These are phyloP conservation scores for Plasmodium gonderi DNA, from an alignment of 169 alveolate genomes.

Conservation along the genomic window DNA sequence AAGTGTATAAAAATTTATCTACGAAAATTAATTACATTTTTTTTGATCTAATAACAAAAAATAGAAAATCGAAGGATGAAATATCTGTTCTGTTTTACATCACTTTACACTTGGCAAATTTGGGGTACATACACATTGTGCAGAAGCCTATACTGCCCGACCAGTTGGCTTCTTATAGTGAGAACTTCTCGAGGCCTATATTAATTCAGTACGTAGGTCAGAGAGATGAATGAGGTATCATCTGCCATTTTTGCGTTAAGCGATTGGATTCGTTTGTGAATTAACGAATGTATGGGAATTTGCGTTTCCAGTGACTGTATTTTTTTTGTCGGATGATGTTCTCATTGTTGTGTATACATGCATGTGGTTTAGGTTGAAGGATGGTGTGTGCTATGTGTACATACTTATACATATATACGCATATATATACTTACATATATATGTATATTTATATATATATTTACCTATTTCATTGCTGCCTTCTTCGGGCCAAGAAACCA, in stretches of 20 bases:
- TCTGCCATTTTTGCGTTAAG: background rate
- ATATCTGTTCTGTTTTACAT: constrained; percentile 51
- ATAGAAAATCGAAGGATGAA: constrained; percentile 50
- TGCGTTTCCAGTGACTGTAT: too few species aligned
- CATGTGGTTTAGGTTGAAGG: too few species aligned
- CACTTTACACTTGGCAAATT: constrained; percentile 71
- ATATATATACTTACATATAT: too few species aligned
- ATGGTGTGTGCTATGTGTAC: too few species aligned
- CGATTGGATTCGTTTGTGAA: background rate
- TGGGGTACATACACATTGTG: constrained; percentile 49
- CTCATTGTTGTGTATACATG: too few species aligned
- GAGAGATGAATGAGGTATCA: background rate
- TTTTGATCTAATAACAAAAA: constrained; percentile 59
- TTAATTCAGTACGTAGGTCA: constrained; percentile 37
- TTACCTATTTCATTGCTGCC: too few species aligned
- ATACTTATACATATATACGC: too few species aligned
- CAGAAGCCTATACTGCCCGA: constrained; percentile 71
- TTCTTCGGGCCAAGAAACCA: too few species aligned
- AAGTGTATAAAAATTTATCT: constrained; percentile 55
- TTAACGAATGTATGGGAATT: background rate
- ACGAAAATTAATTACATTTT: constrained; percentile 60
- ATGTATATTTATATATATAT: too few species aligned
- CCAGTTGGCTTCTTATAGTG: constrained; percentile 28
- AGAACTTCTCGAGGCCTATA: constrained; percentile 55
- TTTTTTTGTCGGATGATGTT: too few species aligned